A percentile compares a stretch with the other conserved stretches of the same genome.
Conservation (phyloP, 1,139 yeast genomes). For the Lodderomyces margitis region DNA sequence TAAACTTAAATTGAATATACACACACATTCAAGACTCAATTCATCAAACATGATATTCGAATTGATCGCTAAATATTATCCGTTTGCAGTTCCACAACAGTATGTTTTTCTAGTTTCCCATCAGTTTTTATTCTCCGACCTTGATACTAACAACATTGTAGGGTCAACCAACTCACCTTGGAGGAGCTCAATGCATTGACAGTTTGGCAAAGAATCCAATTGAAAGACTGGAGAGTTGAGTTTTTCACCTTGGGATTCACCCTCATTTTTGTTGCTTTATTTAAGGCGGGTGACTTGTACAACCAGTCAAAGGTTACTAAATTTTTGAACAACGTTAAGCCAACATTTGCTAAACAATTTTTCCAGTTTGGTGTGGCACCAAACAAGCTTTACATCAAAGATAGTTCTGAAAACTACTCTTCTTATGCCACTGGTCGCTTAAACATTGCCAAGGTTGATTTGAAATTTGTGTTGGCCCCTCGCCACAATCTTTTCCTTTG, state of each 20-base stretch:
- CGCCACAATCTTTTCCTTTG: conserved; percentile 78
- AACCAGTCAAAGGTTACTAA: conserved; percentile 56
- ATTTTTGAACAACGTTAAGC: conserved; percentile 46
- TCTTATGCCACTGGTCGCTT: conserved; percentile 89
- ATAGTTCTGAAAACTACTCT: conserved; percentile 67
- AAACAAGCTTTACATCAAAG: conserved; percentile 54
- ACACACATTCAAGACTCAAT: neutral
- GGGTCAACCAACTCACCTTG: conserved; percentile 28
- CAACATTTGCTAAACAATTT: conserved; percentile 61
- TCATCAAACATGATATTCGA: conserved; percentile 13
- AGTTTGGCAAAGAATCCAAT: conserved; percentile 46
- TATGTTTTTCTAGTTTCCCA: neutral
- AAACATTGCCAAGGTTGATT: conserved; percentile 62
- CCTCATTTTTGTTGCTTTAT: conserved; percentile 41
- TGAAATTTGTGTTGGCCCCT: conserved; percentile 65
- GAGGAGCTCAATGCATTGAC: conserved; percentile 55
- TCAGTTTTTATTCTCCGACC: neutral
- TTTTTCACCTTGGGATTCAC: conserved; percentile 52
- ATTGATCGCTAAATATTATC: conserved; percentile 13
- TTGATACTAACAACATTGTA: conserved; percentile 9
- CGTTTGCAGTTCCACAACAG: conserved; percentile 12
- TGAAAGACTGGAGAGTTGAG: conserved; percentile 79
- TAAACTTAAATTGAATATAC: no score
- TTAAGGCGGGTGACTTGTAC: conserved; percentile 55
- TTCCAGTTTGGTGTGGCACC: conserved; percentile 73